phyloP scores from a whole-genome alignment of 805 yeast species.

The Millerozyma miso region DNA sequence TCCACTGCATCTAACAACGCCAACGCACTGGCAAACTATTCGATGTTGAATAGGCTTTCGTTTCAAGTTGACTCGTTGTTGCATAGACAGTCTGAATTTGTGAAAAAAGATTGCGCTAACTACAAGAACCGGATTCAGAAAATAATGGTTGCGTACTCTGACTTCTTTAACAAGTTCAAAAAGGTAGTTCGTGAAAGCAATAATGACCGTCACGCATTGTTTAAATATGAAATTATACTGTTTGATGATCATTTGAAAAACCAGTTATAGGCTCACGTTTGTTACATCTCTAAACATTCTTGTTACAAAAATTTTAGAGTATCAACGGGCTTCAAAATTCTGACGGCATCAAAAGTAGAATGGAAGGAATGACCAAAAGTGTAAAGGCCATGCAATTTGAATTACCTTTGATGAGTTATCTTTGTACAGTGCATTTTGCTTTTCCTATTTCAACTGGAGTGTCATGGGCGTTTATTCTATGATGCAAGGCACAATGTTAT shows the following conservation, averaged over 20 bases:
- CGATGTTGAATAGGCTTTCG: slow-evolving; percentile 2
- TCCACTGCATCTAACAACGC: neutral
- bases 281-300: neutral
- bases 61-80: slow-evolving; percentile 6
- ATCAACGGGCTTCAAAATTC: too few relatives aligned
- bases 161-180: slow-evolving; percentile 8
- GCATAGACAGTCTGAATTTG: slow-evolving; percentile 5
- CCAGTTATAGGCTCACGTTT: neutral
- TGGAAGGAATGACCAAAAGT: too few relatives aligned
- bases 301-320: too few relatives aligned
- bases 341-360: too few relatives aligned
- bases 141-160: slow-evolving; percentile 7
- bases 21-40: neutral
- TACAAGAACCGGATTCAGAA: slow-evolving; percentile 6
- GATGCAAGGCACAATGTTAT: too few relatives aligned
- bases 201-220: slow-evolving; percentile 2
- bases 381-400: neutral
- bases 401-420: neutral
- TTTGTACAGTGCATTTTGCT: neutral
- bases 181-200: neutral
- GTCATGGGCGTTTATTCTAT: too few relatives aligned
- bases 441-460: too few relatives aligned
- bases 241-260: slow-evolving; percentile 14
- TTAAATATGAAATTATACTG: slow-evolving; percentile 12
- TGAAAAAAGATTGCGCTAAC: slow-evolving; percentile 8